Base-by-base conservation (phyloP, 306 rosid genomes). In the Cucurbita pepo region DNA sequence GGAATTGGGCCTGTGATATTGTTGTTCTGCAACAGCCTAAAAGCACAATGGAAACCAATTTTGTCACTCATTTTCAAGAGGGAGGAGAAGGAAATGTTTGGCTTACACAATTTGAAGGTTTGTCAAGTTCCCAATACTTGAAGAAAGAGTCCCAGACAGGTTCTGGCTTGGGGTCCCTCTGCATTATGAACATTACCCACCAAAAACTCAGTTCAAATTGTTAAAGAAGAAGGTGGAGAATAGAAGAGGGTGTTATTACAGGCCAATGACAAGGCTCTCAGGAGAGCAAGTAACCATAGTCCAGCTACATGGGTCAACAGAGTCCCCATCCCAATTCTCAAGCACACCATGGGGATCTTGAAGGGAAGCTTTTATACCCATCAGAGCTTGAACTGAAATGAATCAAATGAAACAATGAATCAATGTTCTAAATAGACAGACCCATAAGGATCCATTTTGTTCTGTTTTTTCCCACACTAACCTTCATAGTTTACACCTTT, bases 251-350 rank as follows among this genome's bases (percentile, higher is more conserved):
- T 76, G 91, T 88, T 81, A 95, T 88, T 81, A 95, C 99, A 95
- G 76, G 84, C 95, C 92, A 83, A 88, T 84, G 78, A 95, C 99
- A 8, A 89, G 69, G 77, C 81, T 86, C 19, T 91, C 99, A 69
- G 86, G 45, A n/a, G 99, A 95, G 81, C 99, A 95, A 10, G 96
- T 91, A 74, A 95, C 95, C 99, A 95, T 95, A 54, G 95, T 91
- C 99, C 99, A 95, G 74, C 97, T 95, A 85, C 99, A 95, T 76
- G 99, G 99, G 84, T 95, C 99, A 82, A 95, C 99, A n/a, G 99
- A 83, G 69, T 89, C 88, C 7, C 79, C 88, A 79, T 95, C 99
- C 99, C 99, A 95, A 76, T 91, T 89, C 22, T 91, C 96, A 21
- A 95, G 80, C 75, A 91, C 96, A 55, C 95, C 97, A 81, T 82